Evolutionary conservation across 768 basidiomycete species (phyloP), one percentile per base, ranked within the genome.

Genomic region (Lactarius pseudohatsudake): DNA sequence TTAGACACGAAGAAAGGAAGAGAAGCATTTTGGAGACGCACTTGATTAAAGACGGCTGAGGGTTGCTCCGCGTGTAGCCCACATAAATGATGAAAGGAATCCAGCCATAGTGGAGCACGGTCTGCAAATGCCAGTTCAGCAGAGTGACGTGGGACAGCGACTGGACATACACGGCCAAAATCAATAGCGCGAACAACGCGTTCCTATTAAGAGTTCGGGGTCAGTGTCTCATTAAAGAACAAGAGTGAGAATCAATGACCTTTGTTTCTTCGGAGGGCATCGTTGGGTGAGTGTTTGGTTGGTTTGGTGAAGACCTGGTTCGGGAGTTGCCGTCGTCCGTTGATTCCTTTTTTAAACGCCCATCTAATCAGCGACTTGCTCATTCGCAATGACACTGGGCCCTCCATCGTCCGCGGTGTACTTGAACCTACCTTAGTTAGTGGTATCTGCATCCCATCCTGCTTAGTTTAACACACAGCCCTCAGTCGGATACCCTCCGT

Each of bases 11-110:
- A 36, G 38, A 50, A 26, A 30, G 13, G 11, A 11, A 57, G 47
- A 45, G 50, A 56, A 26, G 61, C 30, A 4, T 58, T 47, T 62
- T 20, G 6, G n/a, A 85, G 22, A 62, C 92, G 72, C 62, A 96
- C 95, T 97, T 96, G 78, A 96, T 96, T 74, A 98, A 81, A 45
- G 94, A 94, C 22, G 96, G 96, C 72, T 95, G 93, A 36, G 96
- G 96, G 75, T 91, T 93, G 75, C 93, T 95, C 72, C 90, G 82
- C 61, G 90, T 92, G 81, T 92, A 97, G 41, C 96, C 96, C 74
- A 97, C 84, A 77, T 95, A 97, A 73, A 98, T 96, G 74, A 98
- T 93, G 75, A 96, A 80, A 38, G 96, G 96, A 74, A 98, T 94
- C 94, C 96, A 98, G 70, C 89, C 90, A 72, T 95, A 97, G 79